Conservation (phyloP, 1,139 yeast species). For the Candida dubliniensis region DNA sequence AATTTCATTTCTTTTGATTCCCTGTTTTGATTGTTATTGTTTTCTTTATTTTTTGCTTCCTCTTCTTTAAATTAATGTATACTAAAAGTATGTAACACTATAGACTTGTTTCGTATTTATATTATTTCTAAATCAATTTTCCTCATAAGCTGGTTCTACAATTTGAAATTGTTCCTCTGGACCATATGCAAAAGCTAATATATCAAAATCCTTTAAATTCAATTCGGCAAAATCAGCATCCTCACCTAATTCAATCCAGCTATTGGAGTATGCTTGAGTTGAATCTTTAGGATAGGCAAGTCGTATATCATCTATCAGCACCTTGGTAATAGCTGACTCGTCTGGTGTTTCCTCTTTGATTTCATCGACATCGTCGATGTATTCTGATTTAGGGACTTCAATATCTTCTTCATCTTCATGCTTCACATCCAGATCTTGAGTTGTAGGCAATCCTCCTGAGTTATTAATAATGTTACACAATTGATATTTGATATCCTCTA, state of each 20-base stretch:
- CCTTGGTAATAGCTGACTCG: slow-evolving; percentile 13
- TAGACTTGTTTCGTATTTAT: neutral
- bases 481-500: slow-evolving; percentile 29
- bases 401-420: slow-evolving; percentile 30
- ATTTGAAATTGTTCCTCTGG: slow-evolving; percentile 40
- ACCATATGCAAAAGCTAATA: slow-evolving; percentile 40
- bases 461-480: slow-evolving; percentile 40
- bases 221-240: slow-evolving; percentile 25
- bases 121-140: slow-evolving; percentile 10
- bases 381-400: slow-evolving; percentile 29
- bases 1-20: neutral
- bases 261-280: slow-evolving; percentile 37
- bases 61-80: neutral
- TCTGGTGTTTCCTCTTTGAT: slow-evolving; percentile 9
- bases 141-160: slow-evolving; percentile 45
- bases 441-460: slow-evolving; percentile 45
- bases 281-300: slow-evolving; percentile 46
- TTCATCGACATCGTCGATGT: slow-evolving; percentile 14
- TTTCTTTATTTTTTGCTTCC: neutral
- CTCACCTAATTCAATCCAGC: slow-evolving; percentile 38
- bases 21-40: neutral
- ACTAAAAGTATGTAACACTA: neutral
- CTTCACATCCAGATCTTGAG: slow-evolving; percentile 23
- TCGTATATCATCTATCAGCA: slow-evolving; percentile 24
- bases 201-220: slow-evolving; percentile 38